These are phyloP conservation scores for Podospora tetraspora DNA, from an alignment of 495 filamentous ascomycete genomes.

Conservation along the genomic window DNA sequence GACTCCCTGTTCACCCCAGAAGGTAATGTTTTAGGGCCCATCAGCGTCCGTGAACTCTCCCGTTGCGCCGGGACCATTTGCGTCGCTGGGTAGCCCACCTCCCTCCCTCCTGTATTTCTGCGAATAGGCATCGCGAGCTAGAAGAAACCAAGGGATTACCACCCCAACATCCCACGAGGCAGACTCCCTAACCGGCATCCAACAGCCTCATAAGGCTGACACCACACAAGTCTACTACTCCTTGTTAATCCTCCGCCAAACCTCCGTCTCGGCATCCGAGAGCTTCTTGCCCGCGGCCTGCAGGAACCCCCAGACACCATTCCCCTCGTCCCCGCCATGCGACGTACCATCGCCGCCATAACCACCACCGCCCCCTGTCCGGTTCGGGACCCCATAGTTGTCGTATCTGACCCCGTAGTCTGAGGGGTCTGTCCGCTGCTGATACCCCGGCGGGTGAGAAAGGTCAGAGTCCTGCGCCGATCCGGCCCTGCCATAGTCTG, in stretches of 20 bases:
- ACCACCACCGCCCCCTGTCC: neutral
- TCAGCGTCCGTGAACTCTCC: neutral
- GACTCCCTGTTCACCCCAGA: neutral
- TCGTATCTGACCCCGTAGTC: neutral
- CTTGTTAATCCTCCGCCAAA: constrained; percentile 66
- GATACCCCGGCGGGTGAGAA: constrained; percentile 33
- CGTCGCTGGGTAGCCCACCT: neutral
- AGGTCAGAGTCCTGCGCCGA: constrained; percentile 2
- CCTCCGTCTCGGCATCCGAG: constrained; percentile 58
- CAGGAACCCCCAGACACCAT: constrained; percentile 49
- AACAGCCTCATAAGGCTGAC: neutral
- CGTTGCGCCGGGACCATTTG: neutral
- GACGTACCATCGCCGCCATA: neutral
- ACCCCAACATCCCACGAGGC: neutral
- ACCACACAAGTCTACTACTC: constrained; percentile 18
- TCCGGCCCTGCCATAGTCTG: neutral
- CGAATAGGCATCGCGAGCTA: neutral
- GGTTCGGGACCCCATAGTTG: neutral
- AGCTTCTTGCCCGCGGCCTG: constrained; percentile 57
- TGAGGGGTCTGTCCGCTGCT: constrained; percentile 42
- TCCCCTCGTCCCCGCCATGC: constrained; percentile 35
- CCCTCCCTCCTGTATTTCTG: neutral
- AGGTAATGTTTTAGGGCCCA: neutral
- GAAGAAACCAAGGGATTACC: neutral
- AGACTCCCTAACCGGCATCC: neutral